These are phyloP conservation scores for Physaria fendleri DNA, from an alignment of 345 rosid species.

Conservation along the genomic window DNA sequence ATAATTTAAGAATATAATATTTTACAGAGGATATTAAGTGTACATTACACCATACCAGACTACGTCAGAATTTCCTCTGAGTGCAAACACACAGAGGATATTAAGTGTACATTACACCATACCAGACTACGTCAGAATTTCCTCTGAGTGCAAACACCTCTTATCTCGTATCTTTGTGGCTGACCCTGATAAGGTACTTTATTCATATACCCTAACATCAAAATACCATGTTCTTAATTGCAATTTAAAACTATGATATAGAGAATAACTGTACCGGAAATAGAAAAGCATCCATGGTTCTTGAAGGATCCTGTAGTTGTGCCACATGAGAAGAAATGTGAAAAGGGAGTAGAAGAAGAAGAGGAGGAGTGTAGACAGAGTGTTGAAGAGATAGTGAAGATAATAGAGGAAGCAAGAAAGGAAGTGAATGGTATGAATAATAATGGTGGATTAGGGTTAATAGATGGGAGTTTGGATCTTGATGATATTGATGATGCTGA, in stretches of 20 bases:
- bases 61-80: slow-evolving; percentile 74
- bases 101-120: slow-evolving; percentile 79
- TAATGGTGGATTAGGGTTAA: slow-evolving; percentile 34
- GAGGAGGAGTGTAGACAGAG: slow-evolving; percentile 47
- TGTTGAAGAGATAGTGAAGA: slow-evolving; percentile 51
- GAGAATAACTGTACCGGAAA: slow-evolving; percentile 70
- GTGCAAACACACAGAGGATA: slow-evolving; percentile 87
- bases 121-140: slow-evolving; percentile 78
- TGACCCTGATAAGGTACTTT: slow-evolving; percentile 63
- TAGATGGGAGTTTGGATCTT: slow-evolving; percentile 65
- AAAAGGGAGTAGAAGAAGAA: slow-evolving; percentile 9
- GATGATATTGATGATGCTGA: slow-evolving; percentile 71
- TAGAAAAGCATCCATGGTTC: slow-evolving; percentile 63
- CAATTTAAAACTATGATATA: slow-evolving; percentile 22
- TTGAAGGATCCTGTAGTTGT: slow-evolving; percentile 39
- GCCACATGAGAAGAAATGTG: slow-evolving; percentile 34
- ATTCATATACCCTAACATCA: neutral
- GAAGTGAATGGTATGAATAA: slow-evolving; percentile 32
- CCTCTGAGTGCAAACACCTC: slow-evolving; percentile 70
- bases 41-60: slow-evolving; percentile 81
- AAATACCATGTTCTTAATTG: neutral
- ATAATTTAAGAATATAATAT: too few relatives aligned
- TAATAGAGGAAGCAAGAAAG: slow-evolving; percentile 72
- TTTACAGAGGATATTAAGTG: slow-evolving; percentile 94
- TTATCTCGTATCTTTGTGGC: slow-evolving; percentile 77